Evolutionary conservation across 2,329 filamentous ascomycete genomes (phyloP).

Genomic region (Trichoderma sp.): DNA sequence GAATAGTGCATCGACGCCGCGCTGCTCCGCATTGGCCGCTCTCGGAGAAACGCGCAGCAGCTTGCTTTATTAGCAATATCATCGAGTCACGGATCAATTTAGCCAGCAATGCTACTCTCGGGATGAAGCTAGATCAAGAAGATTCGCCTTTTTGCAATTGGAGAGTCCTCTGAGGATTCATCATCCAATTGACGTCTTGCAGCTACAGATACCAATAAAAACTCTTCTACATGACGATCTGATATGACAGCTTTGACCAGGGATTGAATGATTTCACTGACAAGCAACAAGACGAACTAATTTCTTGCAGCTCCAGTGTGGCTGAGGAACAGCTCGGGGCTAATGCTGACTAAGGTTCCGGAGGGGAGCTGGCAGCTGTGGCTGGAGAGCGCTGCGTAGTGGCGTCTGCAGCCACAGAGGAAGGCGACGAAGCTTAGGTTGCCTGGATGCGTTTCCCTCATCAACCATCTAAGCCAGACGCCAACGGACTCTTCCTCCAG

Average conservation of each 20-base stretch:
- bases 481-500: conserved; percentile 16
- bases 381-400: conserved; percentile 15
- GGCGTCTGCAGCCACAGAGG: conserved; percentile 25
- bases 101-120: neutral
- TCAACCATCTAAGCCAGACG: conserved; percentile 7
- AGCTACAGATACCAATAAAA: neutral
- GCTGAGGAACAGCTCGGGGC: neutral
- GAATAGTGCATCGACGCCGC: neutral
- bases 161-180: neutral
- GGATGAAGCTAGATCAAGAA: neutral
- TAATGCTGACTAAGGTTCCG: conserved; percentile 7
- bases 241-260: neutral
- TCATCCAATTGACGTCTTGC: neutral
- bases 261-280: neutral
- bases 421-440: conserved; percentile 43
- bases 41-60: neutral
- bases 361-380: conserved; percentile 26
- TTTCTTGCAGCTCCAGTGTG: neutral
- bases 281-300: neutral
- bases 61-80: conserved; percentile 14
- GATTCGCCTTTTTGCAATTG: neutral
- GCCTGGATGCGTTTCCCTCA: conserved; percentile 34
- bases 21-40: conserved; percentile 9
- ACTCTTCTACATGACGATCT: neutral
- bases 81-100: neutral